A percentile compares a stretch with the other conserved stretches of the same genome.
Conservation (phyloP, 78 protist genomes). For the Trichosphaerium sp. region DNA sequence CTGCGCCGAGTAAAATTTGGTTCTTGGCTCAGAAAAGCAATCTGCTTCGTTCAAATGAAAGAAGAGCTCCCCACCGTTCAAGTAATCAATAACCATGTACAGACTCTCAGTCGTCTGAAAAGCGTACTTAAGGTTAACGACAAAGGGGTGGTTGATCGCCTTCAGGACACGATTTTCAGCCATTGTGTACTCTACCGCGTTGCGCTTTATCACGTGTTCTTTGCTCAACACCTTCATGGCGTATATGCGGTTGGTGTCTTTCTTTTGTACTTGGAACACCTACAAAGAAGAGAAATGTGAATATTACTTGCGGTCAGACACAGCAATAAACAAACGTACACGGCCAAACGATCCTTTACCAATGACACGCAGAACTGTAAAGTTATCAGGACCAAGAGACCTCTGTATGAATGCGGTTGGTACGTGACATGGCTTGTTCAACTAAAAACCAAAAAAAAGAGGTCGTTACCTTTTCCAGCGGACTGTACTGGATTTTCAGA, state of each 20-base stretch:
- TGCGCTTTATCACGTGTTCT: slow-evolving; percentile 11
- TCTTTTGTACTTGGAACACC: slow-evolving; percentile 75
- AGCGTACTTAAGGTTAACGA: slow-evolving; percentile 55
- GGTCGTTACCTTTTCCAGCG: too few relatives aligned
- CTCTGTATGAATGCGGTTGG: too few relatives aligned
- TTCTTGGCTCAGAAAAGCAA: slow-evolving; percentile 51
- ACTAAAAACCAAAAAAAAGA: too few relatives aligned
- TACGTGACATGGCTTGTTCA: too few relatives aligned
- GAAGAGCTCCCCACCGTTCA: slow-evolving; percentile 73
- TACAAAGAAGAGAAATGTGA: too few relatives aligned
- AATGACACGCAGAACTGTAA: too few relatives aligned
- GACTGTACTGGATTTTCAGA: too few relatives aligned
- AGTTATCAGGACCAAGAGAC: too few relatives aligned
- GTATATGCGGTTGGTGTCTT: slow-evolving; percentile 41
- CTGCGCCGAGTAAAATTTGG: slow-evolving; percentile 78
- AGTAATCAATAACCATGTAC: slow-evolving; percentile 34
- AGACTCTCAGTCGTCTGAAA: slow-evolving; percentile 50
- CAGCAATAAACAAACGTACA: too few relatives aligned
- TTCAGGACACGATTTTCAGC: slow-evolving; percentile 51
- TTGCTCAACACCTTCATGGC: slow-evolving; percentile 59
- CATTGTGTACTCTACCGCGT: slow-evolving; percentile 60
- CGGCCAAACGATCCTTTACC: too few relatives aligned
- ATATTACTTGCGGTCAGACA: too few relatives aligned
- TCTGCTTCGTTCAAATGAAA: slow-evolving; percentile 73
- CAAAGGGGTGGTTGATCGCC: slow-evolving; percentile 62